phyloP scores from a whole-genome alignment of 208 protist species.

The Crithidia mellificae region DNA sequence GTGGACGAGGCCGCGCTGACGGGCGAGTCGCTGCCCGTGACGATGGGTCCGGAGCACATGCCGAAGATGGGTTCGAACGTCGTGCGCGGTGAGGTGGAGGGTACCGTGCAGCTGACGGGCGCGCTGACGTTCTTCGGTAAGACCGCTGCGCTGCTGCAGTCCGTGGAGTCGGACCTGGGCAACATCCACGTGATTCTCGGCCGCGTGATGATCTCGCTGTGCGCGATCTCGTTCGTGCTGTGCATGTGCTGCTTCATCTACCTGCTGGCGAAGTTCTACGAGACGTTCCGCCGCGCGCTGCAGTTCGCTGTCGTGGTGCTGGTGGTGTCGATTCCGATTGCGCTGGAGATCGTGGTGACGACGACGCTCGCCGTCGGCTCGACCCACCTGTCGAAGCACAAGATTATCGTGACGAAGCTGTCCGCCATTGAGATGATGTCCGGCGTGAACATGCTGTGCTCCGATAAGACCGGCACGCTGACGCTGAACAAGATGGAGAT shows the following conservation, averaged over 20 bases:
- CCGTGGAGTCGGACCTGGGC: no score
- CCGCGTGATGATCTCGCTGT: no score
- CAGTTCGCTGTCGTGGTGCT: constrained; percentile 87
- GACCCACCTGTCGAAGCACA: constrained; percentile 88
- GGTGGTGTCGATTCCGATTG: constrained; percentile 94
- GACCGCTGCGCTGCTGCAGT: no score
- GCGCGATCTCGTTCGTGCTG: no score
- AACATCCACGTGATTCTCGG: no score
- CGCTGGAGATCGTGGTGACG: constrained; percentile 84
- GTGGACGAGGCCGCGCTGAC: constrained; percentile 95
- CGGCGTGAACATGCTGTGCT: constrained; percentile 96
- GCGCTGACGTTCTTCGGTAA: no score
- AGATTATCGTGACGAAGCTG: constrained; percentile 94
- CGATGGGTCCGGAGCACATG: no score
- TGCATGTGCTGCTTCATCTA: no score
- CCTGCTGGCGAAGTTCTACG: constrained; percentile 98
- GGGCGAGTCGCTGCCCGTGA: constrained; percentile 95
- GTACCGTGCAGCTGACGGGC: no score
- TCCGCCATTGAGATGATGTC: constrained; percentile 98
- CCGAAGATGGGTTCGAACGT: no score
- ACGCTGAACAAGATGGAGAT: constrained; percentile 97
- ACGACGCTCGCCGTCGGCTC: constrained; percentile 92
- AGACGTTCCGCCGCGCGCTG: constrained; percentile 69
- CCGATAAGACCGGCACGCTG: constrained; percentile 99
- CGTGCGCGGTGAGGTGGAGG: no score